These are phyloP conservation scores for Colletotrichum zoysiae DNA, from an alignment of 2,329 filamentous ascomycete species.

Conservation along the genomic window DNA sequence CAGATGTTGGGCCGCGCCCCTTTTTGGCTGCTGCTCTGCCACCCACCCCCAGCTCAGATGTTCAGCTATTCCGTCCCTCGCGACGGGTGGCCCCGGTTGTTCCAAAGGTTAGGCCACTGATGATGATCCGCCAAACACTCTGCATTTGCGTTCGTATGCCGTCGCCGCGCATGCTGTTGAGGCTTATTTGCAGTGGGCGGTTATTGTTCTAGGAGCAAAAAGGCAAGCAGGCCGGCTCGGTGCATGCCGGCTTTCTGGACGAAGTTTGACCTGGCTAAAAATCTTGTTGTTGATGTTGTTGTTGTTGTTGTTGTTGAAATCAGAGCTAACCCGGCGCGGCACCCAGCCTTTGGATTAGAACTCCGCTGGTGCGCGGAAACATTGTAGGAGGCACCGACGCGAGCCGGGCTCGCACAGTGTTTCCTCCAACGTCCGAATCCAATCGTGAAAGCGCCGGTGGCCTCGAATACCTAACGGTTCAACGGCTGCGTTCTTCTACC, in stretches of 20 bases:
- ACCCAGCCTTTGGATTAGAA: slow-evolving; percentile 21
- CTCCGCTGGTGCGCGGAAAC: slow-evolving; percentile 21
- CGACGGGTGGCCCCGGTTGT: slow-evolving; percentile 16
- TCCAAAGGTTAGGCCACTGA: slow-evolving; percentile 7
- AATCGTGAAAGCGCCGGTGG: neutral
- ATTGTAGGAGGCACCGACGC: neutral
- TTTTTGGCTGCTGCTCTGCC: slow-evolving; percentile 17
- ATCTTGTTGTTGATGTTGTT: neutral
- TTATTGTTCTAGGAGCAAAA: neutral
- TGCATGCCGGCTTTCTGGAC: slow-evolving; percentile 11
- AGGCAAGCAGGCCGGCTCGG: slow-evolving; percentile 5
- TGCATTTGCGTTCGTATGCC: slow-evolving; percentile 6
- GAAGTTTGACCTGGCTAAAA: neutral
- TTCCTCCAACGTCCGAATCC: slow-evolving; percentile 11
- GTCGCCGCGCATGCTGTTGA: slow-evolving; percentile 3
- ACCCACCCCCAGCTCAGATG: slow-evolving; percentile 14
- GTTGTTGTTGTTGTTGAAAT: neutral
- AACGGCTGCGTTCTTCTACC: slow-evolving; percentile 5
- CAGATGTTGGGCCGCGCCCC: slow-evolving; percentile 37
- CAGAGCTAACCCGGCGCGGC: slow-evolving; percentile 22
- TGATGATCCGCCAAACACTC: slow-evolving; percentile 22
- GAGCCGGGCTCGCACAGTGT: slow-evolving; percentile 25
- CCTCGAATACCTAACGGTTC: slow-evolving; percentile 24
- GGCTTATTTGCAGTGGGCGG: slow-evolving; percentile 21
- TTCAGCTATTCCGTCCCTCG: slow-evolving; percentile 26